Base-by-base conservation (phyloP, 306 rosid genomes). In the Abrus precatorius region DNA sequence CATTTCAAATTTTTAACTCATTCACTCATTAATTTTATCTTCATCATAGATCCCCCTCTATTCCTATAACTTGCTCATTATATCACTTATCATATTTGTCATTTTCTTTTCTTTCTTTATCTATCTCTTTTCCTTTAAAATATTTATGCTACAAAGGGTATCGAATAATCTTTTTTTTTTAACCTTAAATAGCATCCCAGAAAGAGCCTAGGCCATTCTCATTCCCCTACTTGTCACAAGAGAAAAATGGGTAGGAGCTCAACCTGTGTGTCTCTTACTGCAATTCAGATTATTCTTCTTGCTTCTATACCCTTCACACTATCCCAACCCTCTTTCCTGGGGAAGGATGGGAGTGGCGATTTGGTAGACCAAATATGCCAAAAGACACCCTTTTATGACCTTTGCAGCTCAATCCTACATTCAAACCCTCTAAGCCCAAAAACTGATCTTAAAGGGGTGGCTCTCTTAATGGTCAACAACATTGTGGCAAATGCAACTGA, bases 371-470 rank as follows among this genome's bases (percentile, higher is more conserved):
- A 82, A 62, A 82, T 84, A 66, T 86, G 93, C 86, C 69, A 62
- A 66, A 57, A 70, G 41, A 90, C 93, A 76, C 89, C 93, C 4
- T 75, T 86, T 56, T 84, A 47, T 54, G 86, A 90, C 3, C 80
- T 88, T 0, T 90, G 93, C 72, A 78, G 36, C 59, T 30, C 86
- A 1, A 80, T 75, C 60, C 86, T 88, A 3, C 78, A 75, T 28
- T 72, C 89, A 40, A 82, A 83, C 73, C 90, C 89, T 53, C 61
- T 43, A 2, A 55, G 74, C 64, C 83, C 85, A 63, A 84, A 76
- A 52, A 29, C 86, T 20, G 90, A 89, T 72, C 83, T 78, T 36
- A 78, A 83, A 45, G 47, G 69, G 1, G 43, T 87, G 12, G 84
- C 88, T 4, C 52, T 78, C 5, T 29, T 81, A 68, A 79, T 85